A percentile compares a stretch with the other conserved stretches of the same genome.
Conservation (phyloP, 345 rosid species). For the Dovyalis caffra region DNA sequence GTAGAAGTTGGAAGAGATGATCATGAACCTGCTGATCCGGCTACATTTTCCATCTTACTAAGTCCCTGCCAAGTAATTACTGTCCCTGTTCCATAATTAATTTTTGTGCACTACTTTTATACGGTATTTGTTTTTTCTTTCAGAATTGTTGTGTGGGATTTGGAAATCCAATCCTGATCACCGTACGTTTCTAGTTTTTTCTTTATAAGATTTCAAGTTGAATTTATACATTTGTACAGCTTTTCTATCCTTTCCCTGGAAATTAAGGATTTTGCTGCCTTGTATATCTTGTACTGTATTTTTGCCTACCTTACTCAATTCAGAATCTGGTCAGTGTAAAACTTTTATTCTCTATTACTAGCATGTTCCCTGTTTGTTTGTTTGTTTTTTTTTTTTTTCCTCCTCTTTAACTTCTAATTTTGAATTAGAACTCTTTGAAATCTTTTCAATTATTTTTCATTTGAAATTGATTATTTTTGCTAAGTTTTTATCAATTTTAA, state of each 20-base stretch:
- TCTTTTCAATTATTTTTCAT: no score
- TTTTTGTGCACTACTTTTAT: no score
- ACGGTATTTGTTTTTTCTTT: not conserved
- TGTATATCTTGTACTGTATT: slow-evolving; percentile 11
- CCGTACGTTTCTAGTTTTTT: not conserved
- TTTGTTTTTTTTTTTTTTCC: not conserved
- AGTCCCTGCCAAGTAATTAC: not conserved
- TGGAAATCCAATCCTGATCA: slow-evolving; percentile 15
- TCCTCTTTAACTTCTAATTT: no score
- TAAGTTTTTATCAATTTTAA: no score
- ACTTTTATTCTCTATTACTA: not conserved
- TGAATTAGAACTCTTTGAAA: no score
- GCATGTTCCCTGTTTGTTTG: not conserved
- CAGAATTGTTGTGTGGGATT: slow-evolving; percentile 21
- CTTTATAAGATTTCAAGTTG: slow-evolving; percentile 8
- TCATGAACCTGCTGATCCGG: not conserved
- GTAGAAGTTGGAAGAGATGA: slow-evolving; percentile 82
- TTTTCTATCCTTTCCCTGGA: slow-evolving; percentile 24
- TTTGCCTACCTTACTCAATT: slow-evolving; percentile 1
- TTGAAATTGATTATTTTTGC: no score
- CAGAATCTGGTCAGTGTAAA: not conserved
- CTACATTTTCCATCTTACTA: not conserved
- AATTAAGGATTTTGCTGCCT: slow-evolving; percentile 24
- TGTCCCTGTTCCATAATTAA: not conserved
- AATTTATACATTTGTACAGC: slow-evolving; percentile 26